Evolutionary conservation across 495 filamentous ascomycete species (phyloP).

Genomic region (Parathielavia hyrcaniae): DNA sequence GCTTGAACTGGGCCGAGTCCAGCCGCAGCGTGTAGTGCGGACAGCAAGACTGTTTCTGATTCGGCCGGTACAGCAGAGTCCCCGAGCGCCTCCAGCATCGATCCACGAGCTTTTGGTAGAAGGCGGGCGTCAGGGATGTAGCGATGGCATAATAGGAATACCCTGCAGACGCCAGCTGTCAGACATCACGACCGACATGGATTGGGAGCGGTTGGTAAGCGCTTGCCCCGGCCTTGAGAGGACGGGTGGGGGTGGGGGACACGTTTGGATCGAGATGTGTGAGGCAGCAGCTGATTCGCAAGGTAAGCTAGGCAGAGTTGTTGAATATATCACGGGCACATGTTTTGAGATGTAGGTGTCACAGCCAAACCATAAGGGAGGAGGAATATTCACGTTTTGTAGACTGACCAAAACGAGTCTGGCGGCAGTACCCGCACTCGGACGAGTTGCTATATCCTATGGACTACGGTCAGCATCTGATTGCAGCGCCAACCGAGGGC

Average conservation of each 20-base stretch:
- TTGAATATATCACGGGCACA: slow-evolving; percentile 7
- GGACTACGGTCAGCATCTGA: slow-evolving; percentile 8
- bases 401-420: slow-evolving; percentile 39
- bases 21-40: slow-evolving; percentile 93
- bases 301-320: too few relatives aligned
- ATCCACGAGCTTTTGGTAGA: slow-evolving; percentile 79
- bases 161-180: slow-evolving; percentile 46
- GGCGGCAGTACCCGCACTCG: slow-evolving; percentile 49
- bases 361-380: background rate
- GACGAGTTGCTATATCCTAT: slow-evolving; percentile 44
- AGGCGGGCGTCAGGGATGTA: slow-evolving; percentile 56
- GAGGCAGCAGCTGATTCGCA: slow-evolving; percentile 2
- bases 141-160: slow-evolving; percentile 76
- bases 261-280: background rate
- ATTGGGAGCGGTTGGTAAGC: background rate
- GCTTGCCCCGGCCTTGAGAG: slow-evolving; percentile 9
- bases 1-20: slow-evolving; percentile 61
- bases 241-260: background rate
- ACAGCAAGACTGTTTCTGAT: slow-evolving; percentile 76
- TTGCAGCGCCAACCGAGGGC: background rate
- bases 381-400: slow-evolving; percentile 34
- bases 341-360: slow-evolving; percentile 1
- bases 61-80: slow-evolving; percentile 86
- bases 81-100: slow-evolving; percentile 84
- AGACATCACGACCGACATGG: slow-evolving; percentile 6